Conservation (phyloP, 345 rosid genomes). For the Hevea brasiliensis region DNA sequence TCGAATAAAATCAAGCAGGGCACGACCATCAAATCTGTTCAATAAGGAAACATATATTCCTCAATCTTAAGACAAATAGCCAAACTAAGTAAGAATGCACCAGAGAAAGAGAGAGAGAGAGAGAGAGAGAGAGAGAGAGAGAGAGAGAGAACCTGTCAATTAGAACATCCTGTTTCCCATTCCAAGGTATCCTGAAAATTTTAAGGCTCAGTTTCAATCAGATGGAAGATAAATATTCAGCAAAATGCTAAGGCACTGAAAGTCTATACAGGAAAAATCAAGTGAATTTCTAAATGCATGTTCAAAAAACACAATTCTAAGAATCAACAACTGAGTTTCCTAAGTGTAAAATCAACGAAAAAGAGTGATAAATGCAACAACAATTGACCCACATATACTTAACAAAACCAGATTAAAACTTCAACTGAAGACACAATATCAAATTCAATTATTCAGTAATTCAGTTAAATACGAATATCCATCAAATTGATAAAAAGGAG, state of each 20-base stretch:
- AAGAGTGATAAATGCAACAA: too few relatives aligned
- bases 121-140: slow-evolving; percentile 2
- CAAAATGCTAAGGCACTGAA: too few relatives aligned
- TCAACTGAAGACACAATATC: too few relatives aligned
- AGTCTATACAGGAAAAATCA: background rate
- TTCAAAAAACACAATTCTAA: too few relatives aligned
- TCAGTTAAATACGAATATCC: too few relatives aligned
- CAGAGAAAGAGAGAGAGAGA: background rate
- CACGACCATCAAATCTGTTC: slow-evolving; percentile 82
- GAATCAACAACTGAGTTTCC: background rate
- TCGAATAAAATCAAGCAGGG: slow-evolving; percentile 88
- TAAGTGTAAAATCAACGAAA: background rate
- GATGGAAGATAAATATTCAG: too few relatives aligned
- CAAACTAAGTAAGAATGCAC: background rate
- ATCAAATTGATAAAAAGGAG: background rate
- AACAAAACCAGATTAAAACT: too few relatives aligned
- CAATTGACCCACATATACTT: too few relatives aligned
- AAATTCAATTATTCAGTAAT: background rate
- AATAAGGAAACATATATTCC: background rate
- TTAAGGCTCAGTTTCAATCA: background rate
- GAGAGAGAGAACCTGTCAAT: slow-evolving; percentile 59
- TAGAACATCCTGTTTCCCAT: slow-evolving; percentile 78
- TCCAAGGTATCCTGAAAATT: slow-evolving; percentile 76
- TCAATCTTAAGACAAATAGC: background rate
- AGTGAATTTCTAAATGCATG: too few relatives aligned